Conservation (phyloP, 495 filamentous ascomycete genomes). For the Daldinia caldariorum region DNA sequence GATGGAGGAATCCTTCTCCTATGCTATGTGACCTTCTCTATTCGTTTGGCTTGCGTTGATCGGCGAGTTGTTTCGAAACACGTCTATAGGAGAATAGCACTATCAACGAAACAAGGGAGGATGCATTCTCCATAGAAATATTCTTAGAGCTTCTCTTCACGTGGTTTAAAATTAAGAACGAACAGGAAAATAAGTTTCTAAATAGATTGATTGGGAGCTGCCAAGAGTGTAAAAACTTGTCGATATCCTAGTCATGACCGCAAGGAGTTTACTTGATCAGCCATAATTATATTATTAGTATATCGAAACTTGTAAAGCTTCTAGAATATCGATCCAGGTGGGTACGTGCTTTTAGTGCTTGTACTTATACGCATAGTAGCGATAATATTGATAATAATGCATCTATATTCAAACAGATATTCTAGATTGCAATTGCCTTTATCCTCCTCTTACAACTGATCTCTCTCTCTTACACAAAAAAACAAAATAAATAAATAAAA, state of each 20-base stretch:
- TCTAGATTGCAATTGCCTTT: background rate
- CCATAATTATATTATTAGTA: conserved; percentile 6
- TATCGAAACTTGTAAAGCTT: background rate
- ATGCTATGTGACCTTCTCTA: conserved; percentile 38
- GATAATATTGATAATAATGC: background rate
- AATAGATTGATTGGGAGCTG: conserved; percentile 9
- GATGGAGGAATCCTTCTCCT: conserved; percentile 28
- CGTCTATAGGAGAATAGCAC: conserved; percentile 5
- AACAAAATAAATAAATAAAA: too few relatives aligned
- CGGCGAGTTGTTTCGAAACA: conserved; percentile 28
- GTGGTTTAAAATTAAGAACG: conserved; percentile 7
- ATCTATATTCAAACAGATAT: background rate
- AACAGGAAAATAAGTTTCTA: background rate
- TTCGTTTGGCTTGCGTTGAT: conserved; percentile 19
- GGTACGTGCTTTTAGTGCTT: background rate
- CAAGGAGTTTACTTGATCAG: background rate
- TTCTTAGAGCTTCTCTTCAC: conserved; percentile 1
- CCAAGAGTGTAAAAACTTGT: conserved; percentile 6
- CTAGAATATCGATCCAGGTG: conserved; percentile 1
- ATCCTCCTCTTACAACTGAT: background rate
- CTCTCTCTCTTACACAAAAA: too few relatives aligned
- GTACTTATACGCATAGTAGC: background rate
- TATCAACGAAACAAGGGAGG: conserved; percentile 28
- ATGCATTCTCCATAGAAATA: conserved; percentile 22
- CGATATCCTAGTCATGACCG: background rate